Evolutionary conservation across 768 basidiomycete species (phyloP), one percentile per base, ranked within the genome.

Genomic region (Pulveroboletus sp.): DNA sequence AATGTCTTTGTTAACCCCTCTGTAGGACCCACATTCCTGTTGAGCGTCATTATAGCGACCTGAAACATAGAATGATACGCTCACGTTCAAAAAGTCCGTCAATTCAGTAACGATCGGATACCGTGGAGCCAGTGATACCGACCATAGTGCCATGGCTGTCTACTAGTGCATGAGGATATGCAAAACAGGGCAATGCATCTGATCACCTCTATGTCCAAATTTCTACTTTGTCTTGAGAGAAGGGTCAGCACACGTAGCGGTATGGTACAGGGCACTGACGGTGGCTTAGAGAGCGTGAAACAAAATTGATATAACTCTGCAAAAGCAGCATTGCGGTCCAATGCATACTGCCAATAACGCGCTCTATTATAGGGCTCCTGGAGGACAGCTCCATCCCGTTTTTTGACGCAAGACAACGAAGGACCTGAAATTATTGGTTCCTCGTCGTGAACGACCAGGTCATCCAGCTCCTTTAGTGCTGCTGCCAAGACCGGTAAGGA

Each of bases 1-100:
- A 8, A 91, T 69, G 68, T 93, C 90, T 61, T 88, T 88, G 66
- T 89, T 92, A 13, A 83, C 80, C 0, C 83, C 86, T 61, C 84
- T 90, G 69, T 88, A 89, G 4, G 71, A 75, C 7, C 76, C 78
- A 52, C 67, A 73, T 44, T 79, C 70, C 70, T 74, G 49, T 46
- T 33, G 10, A 33, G 13, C 8, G 24, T 43, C 8, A 37, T 41
- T 10, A 40, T 18, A 28, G 28, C 28, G 35, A 27, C 5, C 32
- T 30, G 37, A 47, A 38, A 36, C 40, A 27, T 14, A 33, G 18
- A 21, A 4, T 30, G 2, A 13, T 5, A 67, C 76, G 8, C 54
- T 56, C 55, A 89, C 90, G 40, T 62, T 71, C 50, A 93, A 81
- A 61, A 83, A 93, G 38, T 76, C 73, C 38, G 83, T 67, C 30